Evolutionary conservation across 306 rosid species (phyloP).

Genomic region (Hippophae tibetana): DNA sequence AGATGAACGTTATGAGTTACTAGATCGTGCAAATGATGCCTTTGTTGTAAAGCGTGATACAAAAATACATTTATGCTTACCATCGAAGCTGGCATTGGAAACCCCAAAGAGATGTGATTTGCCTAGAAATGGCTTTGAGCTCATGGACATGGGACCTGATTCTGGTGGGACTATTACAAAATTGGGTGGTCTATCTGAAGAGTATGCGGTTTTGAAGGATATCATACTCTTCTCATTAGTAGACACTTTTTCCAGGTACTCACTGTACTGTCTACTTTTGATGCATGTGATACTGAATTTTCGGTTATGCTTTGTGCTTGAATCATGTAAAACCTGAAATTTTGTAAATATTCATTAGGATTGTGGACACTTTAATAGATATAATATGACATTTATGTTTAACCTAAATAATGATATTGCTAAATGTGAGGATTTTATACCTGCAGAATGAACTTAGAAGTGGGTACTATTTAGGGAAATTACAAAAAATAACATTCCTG

Average conservation of each 20-base stretch:
- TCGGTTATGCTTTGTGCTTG: background rate
- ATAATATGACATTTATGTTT: no score
- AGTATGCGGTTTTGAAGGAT: conserved; percentile 55
- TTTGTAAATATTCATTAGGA: no score
- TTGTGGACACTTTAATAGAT: no score
- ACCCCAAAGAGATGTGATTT: conserved; percentile 27
- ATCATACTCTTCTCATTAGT: conserved; percentile 48
- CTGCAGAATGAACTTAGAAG: no score
- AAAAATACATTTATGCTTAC: conserved; percentile 40
- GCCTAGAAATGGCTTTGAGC: conserved; percentile 24
- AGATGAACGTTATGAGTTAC: conserved; percentile 25
- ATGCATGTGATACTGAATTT: background rate
- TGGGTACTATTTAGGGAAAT: no score
- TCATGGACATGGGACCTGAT: conserved; percentile 26
- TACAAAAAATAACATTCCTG: no score
- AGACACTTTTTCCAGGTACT: conserved; percentile 59
- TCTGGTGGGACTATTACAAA: conserved; percentile 19
- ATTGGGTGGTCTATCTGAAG: conserved; percentile 81
- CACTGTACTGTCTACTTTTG: background rate
- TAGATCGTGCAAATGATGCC: conserved; percentile 31
- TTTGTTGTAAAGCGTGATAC: conserved; percentile 42
- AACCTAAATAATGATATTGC: no score
- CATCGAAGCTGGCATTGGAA: conserved; percentile 35
- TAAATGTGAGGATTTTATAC: no score
- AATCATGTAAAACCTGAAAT: background rate